A percentile compares a stretch with the other conserved stretches of the same genome.
These are phyloP conservation scores for Dendryphion nanum DNA, from an alignment of 2,329 filamentous ascomycete genomes.

Conservation along the genomic window DNA sequence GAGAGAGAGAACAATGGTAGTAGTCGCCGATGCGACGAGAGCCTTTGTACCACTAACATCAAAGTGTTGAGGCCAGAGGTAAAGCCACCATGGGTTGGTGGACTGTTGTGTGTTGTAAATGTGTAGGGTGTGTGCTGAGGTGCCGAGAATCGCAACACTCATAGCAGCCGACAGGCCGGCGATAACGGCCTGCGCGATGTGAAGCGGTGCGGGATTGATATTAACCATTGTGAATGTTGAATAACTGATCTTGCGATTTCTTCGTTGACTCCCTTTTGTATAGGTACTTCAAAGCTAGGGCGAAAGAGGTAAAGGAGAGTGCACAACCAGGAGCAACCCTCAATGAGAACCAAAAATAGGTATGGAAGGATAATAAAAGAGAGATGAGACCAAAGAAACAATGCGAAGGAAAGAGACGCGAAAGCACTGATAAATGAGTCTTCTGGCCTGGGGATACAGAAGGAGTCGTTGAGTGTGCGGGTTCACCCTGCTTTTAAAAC, in stretches of 20 bases:
- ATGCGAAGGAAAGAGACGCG: slow-evolving; percentile 2
- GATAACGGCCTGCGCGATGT: slow-evolving; percentile 32
- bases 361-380: slow-evolving; percentile 14
- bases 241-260: too few relatives aligned
- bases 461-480: slow-evolving; percentile 17
- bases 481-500: slow-evolving; percentile 34
- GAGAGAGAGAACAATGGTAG: slow-evolving; percentile 40
- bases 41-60: slow-evolving; percentile 44
- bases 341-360: slow-evolving; percentile 6
- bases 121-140: slow-evolving; percentile 43
- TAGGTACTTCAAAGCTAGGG: neutral
- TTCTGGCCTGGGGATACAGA: slow-evolving; percentile 10
- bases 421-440: slow-evolving; percentile 12
- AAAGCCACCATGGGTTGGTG: slow-evolving; percentile 49
- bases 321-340: slow-evolving; percentile 32
- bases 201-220: slow-evolving; percentile 38
- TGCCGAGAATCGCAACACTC: slow-evolving; percentile 43
- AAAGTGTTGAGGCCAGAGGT: slow-evolving; percentile 50
- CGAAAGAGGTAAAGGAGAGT: slow-evolving; percentile 8
- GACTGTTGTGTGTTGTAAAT: slow-evolving; percentile 44
- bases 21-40: slow-evolving; percentile 39
- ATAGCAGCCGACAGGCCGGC: slow-evolving; percentile 40
- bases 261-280: slow-evolving; percentile 5
- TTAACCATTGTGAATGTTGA: slow-evolving; percentile 24
- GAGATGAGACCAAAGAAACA: slow-evolving; percentile 14